Evolutionary conservation across 2,329 filamentous ascomycete genomes (phyloP), one percentile per base, ranked within the genome.

Genomic region (Hymenoscyphus infarciens): DNA sequence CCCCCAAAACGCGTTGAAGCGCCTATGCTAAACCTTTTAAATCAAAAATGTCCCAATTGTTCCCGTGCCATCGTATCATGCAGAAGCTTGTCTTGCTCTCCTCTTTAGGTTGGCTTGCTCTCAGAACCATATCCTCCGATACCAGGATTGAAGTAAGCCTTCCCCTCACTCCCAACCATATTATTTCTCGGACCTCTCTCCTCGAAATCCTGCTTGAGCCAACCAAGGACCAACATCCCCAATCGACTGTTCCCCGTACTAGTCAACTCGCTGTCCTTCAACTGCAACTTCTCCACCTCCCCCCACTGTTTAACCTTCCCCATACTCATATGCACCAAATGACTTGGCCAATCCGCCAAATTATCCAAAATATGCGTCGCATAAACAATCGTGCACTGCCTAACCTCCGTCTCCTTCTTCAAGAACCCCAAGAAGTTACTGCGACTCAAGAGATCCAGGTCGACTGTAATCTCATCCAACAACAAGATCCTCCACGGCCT

Each of bases 341-440:
- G 93, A 0, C 91, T 96, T 6, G 95, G 95, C 95, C 95, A 99
- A 22, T 88, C 87, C 0, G 92, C 92, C 58, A 99, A 80, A 75
- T 98, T 97, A 74, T 99, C 95, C 69, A 99, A 79, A 67, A 99
- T 97, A 77, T 99, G 95, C 15, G 95, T 99, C 7, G 95, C 95
- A 75, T 99, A 99, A 33, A 99, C 92, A 70, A 99, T 91, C 4
- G 95, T 97, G 74, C 93, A 97, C 45, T 86, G 82, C 60, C 94
- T 82, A 7, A 74, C 80, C 77, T 94, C 89, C 0, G 94, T 97
- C 84, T 99, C 95, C 64, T 82, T 81, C 77, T 92, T 92, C 72
- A 99, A 77, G 80, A 94, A 99, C 53, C 78, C 82, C 35, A 99
- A 81, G 75, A 99, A 99, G 74, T 93, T 88, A 70, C 87, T 87